Evolutionary conservation across 2,329 filamentous ascomycete species (phyloP).

Genomic region (Cladosporium sp.): DNA sequence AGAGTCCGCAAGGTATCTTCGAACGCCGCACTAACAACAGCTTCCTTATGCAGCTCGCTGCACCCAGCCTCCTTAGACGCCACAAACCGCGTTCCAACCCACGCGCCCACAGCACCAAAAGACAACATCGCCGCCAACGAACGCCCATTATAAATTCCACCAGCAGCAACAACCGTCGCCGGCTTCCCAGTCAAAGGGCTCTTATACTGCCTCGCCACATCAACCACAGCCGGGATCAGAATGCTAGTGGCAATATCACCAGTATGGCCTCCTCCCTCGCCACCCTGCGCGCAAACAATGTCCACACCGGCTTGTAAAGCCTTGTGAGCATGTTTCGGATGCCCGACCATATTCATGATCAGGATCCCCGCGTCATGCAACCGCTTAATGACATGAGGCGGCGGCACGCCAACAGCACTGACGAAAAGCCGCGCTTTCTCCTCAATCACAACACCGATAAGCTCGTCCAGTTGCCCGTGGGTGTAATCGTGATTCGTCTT

Average conservation of each 20-base stretch:
- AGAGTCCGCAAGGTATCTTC: conserved; percentile 78
- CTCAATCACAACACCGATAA: conserved; percentile 80
- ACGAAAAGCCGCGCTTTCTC: conserved; percentile 84
- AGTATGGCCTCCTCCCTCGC: conserved; percentile 90
- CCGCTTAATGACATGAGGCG: conserved; percentile 63
- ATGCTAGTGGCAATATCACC: conserved; percentile 83
- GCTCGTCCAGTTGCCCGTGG: conserved; percentile 76
- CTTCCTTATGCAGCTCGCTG: conserved; percentile 75
- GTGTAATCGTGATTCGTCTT: conserved; percentile 97
- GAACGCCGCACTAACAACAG: conserved; percentile 73
- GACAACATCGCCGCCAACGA: conserved; percentile 76
- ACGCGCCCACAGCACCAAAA: conserved; percentile 83
- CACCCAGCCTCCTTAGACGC: conserved; percentile 77
- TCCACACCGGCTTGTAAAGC: conserved; percentile 82
- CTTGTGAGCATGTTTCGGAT: conserved; percentile 85
- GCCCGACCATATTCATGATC: conserved; percentile 97
- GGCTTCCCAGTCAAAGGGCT: conserved; percentile 65
- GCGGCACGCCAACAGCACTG: conserved; percentile 81
- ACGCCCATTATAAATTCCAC: conserved; percentile 78
- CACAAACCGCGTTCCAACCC: conserved; percentile 92
- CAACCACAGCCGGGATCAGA: conserved; percentile 79
- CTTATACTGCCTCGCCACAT: conserved; percentile 69
- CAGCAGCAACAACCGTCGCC: conserved; percentile 81
- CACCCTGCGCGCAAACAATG: conserved; percentile 86
- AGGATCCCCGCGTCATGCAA: conserved; percentile 76